These are phyloP conservation scores for Heliosperma pusillum DNA, from an alignment of 148 eudicot species.

Conservation along the genomic window DNA sequence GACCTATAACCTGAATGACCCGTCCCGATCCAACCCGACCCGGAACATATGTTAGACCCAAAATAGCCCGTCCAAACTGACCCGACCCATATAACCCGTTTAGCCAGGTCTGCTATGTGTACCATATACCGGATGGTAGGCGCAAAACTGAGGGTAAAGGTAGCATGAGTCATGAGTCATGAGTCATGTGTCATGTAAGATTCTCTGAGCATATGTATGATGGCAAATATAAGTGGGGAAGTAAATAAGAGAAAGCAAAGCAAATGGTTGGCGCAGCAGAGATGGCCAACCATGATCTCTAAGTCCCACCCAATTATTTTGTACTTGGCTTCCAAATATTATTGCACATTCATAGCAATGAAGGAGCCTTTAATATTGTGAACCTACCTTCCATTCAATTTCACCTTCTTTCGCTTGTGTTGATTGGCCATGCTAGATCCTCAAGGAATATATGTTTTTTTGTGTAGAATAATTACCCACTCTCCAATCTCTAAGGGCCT, in stretches of 20 bases:
- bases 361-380: not conserved
- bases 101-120: too few relatives aligned
- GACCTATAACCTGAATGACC: too few relatives aligned
- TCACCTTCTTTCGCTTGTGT: not conserved
- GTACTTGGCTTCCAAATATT: not conserved
- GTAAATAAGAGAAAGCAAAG: slow-evolving; percentile 1
- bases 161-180: not conserved
- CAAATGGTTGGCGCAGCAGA: slow-evolving; percentile 14
- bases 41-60: too few relatives aligned
- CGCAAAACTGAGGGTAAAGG: too few relatives aligned
- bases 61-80: too few relatives aligned
- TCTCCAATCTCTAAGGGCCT: not conserved
- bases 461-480: not conserved
- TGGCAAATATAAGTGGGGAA: slow-evolving; percentile 15
- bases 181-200: slow-evolving; percentile 16
- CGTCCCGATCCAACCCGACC: too few relatives aligned
- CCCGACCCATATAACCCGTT: too few relatives aligned
- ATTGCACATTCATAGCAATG: not conserved
- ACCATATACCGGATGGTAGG: too few relatives aligned
- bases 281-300: slow-evolving; percentile 29
- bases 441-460: slow-evolving; percentile 16
- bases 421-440: slow-evolving; percentile 6
- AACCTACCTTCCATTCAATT: not conserved
- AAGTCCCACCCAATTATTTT: slow-evolving; percentile 26
- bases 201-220: slow-evolving; percentile 5